Base-by-base conservation (phyloP, 1,284 basidiomycete genomes). In the Marasmius sp. region DNA sequence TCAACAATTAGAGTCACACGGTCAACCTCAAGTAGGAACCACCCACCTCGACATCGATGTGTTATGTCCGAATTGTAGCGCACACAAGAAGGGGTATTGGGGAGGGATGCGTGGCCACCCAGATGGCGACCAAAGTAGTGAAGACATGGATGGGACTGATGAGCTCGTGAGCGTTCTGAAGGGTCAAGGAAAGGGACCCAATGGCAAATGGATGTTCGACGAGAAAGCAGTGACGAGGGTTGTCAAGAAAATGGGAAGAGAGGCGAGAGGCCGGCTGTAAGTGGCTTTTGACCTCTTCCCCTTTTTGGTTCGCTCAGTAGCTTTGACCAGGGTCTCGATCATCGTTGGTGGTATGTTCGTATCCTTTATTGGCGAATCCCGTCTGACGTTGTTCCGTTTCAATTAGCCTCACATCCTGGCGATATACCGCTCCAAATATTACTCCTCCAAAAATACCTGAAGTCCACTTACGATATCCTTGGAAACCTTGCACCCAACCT, bases 381-480 rank as follows among this genome's bases (percentile, higher is more conserved):
- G 53, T 38, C 56, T 66, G 33, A 43, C 51, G 54, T 59, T 34
- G 60, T 39, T 36, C 55, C 50, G 33, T 34, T 16, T 43, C 57
- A 49, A 58, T 49, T 66, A 86, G 86, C 88, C 10, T 85, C 86
- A 72, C 78, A 91, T 65, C 91, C 91, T 0, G 91, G 90, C 43
- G 91, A 93, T 67, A 91, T 93, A 50, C 84, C 84, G 8, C 81
- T 87, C 38, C 92, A 86, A 73, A 93, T 95, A 53, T 81, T 89
- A 0, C 82, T 94, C 6, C 83, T 97, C 18, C 86, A 95, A 72
- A 91, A 91, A 72, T 94, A 95, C 67, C 83, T 86, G 51, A 86
- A 84, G 66, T 88, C 87, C 22, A 91, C 92, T 6, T 91, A 91
- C 68, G 95, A 96, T 68, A 83, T 96, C 57, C 77, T 96, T 41